phyloP scores from a whole-genome alignment of 768 basidiomycete genomes.

The Tephrocybe rancida region DNA sequence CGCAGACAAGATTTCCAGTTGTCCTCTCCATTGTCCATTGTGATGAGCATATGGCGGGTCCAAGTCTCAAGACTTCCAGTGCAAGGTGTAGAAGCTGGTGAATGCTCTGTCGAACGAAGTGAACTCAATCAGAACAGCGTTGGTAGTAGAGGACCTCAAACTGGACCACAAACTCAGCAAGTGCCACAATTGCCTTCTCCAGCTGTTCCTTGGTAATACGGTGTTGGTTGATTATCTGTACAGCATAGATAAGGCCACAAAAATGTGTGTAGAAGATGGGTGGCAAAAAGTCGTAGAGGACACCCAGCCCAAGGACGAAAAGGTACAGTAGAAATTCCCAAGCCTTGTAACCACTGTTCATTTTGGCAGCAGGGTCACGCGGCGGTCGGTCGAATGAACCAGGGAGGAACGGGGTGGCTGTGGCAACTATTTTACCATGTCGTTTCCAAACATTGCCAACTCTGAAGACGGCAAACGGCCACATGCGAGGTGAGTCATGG shows the following conservation, averaged over 20 bases:
- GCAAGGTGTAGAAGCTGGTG: constrained; percentile 30
- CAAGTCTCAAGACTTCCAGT: constrained; percentile 24
- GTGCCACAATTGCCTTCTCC: neutral
- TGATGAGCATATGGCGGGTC: constrained; percentile 17
- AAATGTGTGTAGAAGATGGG: constrained; percentile 25
- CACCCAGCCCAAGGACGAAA: constrained; percentile 26
- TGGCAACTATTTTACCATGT: constrained; percentile 27
- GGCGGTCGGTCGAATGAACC: constrained; percentile 30
- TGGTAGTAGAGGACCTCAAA: constrained; percentile 27
- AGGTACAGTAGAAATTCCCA: constrained; percentile 25
- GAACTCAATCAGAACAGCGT: constrained; percentile 26
- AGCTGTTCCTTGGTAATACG: constrained; percentile 9
- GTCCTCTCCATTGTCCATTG: constrained; percentile 35
- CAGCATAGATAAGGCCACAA: constrained; percentile 26
- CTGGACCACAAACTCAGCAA: neutral
- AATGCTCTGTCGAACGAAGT: constrained; percentile 33
- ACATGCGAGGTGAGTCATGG: constrained; percentile 30
- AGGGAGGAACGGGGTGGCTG: constrained; percentile 29
- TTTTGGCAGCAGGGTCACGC: constrained; percentile 41
- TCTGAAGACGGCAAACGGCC: constrained; percentile 28
- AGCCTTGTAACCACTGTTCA: constrained; percentile 18
- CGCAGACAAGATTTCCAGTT: constrained; percentile 13
- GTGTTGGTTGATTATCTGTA: constrained; percentile 25
- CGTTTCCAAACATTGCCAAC: constrained; percentile 26
- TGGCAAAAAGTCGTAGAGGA: constrained; percentile 25